Base-by-base conservation (phyloP, 768 basidiomycete genomes). In the Thelephora ganbajun region DNA sequence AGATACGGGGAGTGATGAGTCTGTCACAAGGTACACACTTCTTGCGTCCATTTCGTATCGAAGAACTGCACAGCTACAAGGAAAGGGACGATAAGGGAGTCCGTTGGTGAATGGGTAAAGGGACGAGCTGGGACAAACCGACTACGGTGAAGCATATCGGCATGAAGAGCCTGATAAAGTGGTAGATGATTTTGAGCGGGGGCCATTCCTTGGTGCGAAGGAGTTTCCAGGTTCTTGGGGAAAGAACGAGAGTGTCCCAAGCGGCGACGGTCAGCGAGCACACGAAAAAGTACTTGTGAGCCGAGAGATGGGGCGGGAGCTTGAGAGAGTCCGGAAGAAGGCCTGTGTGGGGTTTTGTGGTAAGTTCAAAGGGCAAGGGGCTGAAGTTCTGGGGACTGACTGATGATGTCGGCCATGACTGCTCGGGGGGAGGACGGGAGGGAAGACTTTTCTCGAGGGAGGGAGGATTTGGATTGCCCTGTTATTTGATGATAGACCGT, bases 271-370 rank as follows among this genome's bases (percentile, higher is more conserved):
- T 91, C 52, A 91, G 76, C 0, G 87, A 86, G 68, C 87, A 91
- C 53, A 90, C 88, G 43, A 85, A 76, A 60, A 90, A 88, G 56
- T 91, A 91, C 63, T 90, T 89, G 71, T 89, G 87, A 0, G 87
- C 87, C 26, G 74, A 77, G 33, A 90, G 71, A 60, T 86, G 87
- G 1, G 87, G 73, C 0, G 87, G 73, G 5, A 89, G 75, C 54
- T 82, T 68, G 58, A 90, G 78, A 19, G 78, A 83, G 47, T 69
- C 62, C 14, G 87, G 87, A 6, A 89, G 61, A 41, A 41, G 39
- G 14, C 22, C 39, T 41, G 12, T 18, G 22, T 16, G 14, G 39
- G 39, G 14, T 16, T 6, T 16, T 11, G 39, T n/a, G 14, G 39
- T 18, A 14, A 41, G 39, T 47, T 9, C 14, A 41, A 41, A 9